Evolutionary conservation across 306 rosid genomes (phyloP), one percentile per base, ranked within the genome.

Genomic region (Castanea sativa): DNA sequence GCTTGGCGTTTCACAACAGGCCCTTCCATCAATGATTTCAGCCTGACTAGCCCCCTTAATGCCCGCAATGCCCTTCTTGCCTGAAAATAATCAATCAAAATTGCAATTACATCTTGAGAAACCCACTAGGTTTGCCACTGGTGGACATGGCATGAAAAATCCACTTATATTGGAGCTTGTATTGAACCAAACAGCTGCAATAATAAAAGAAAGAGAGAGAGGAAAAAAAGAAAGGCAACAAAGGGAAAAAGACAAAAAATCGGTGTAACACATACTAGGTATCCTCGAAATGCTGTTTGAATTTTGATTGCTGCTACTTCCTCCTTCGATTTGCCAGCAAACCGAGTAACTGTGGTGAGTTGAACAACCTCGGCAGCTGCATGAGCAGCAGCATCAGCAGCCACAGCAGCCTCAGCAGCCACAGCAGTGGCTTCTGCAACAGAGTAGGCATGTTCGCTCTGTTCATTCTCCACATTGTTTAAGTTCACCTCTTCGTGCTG

Each of bases 201-300:
- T 29, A 55, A 30, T 8, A 69, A 80, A 60, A 15, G 61, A 51
- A 3, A 33, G 69, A 27, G 6, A 23, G 41, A 15, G 29, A 25
- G 21, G 52, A 71, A 70, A 78, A 25, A 23, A 55, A 68, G 35
- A 20, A 29, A 72, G 57, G 71, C 70, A 49, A 35, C 69, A 55
- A 73, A 52, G 60, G 29, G 11, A 41, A 43, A 43, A 73, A 73
- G 57, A 64, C 12, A 73, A 57, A 35, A 63, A 67, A 45, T 29
- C 32, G 20, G 21, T 41, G 53, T n/a, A 53, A 74, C 12, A 51
- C 83, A 56, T 93, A 96, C 99, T 94, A 93, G 78, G 82, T 93
- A 86, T 85, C 99, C 99, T 23, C 99, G 91, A 78, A 93, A 96
- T 72, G 90, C 96, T 6, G 99, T 93, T 82, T 96, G 99, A 89